These are phyloP conservation scores for Exserohilum rostratum DNA, from an alignment of 2,329 filamentous ascomycete genomes.

Conservation along the genomic window DNA sequence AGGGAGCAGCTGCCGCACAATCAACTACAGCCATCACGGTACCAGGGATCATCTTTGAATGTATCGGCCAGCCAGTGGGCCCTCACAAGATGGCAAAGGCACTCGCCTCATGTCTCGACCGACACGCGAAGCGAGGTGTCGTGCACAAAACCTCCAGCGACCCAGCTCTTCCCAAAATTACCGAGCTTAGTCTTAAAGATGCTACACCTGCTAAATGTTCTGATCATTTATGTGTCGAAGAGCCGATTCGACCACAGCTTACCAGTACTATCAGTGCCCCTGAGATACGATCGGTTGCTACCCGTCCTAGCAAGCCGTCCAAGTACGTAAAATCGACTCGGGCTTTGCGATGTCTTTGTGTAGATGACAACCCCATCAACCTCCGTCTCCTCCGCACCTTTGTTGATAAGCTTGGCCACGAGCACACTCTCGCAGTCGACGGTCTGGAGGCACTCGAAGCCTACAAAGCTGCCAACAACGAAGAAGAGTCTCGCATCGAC, in stretches of 20 bases:
- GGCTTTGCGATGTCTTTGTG: constrained; percentile 43
- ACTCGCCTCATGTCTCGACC: constrained; percentile 41
- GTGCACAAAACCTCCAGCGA: constrained; percentile 19
- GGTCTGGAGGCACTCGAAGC: constrained; percentile 46
- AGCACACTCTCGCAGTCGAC: constrained; percentile 41
- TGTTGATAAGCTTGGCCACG: constrained; percentile 43
- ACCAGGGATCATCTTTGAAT: constrained; percentile 43
- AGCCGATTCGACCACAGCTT: constrained; percentile 32
- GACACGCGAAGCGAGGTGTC: constrained; percentile 31
- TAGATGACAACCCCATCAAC: constrained; percentile 51
- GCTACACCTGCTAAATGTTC: constrained; percentile 24
- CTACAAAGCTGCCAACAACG: constrained; percentile 28
- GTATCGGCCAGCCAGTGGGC: constrained; percentile 45
- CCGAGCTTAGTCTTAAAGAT: constrained; percentile 38
- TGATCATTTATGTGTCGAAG: constrained; percentile 11
- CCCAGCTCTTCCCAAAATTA: constrained; percentile 20
- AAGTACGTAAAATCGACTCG: constrained; percentile 22
- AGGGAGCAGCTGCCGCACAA: constrained; percentile 43
- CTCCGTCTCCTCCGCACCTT: constrained; percentile 46
- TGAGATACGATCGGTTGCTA: constrained; percentile 31
- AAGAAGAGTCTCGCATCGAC: constrained; percentile 29
- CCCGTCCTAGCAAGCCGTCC: constrained; percentile 25
- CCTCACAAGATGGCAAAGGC: constrained; percentile 49
- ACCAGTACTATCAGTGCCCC: constrained; percentile 40
- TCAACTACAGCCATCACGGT: constrained; percentile 45